Conservation (phyloP, 83 land plant species). For the Picea engelmannii region DNA sequence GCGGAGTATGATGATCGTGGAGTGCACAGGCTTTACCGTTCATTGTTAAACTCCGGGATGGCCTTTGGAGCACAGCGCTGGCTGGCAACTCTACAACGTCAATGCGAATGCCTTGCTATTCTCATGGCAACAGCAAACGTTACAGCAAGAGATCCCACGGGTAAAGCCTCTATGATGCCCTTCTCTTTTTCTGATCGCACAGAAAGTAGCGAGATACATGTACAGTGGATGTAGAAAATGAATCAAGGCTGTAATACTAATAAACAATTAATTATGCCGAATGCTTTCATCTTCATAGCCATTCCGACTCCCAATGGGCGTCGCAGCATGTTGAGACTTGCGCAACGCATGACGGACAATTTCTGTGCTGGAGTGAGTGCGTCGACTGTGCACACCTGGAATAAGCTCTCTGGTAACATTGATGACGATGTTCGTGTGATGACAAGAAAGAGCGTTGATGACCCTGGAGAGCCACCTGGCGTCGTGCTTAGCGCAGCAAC, state of each 20-base stretch:
- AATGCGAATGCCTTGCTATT: constrained; percentile 63
- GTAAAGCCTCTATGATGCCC: neutral
- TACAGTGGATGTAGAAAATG: neutral
- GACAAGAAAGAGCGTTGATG: too few species aligned
- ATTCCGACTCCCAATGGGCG: constrained; percentile 25
- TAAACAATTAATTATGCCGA: too few species aligned
- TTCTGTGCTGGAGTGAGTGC: constrained; percentile 71
- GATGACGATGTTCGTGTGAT: too few species aligned
- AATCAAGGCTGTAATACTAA: too few species aligned
- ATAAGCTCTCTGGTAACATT: too few species aligned
- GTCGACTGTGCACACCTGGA: constrained; percentile 20
- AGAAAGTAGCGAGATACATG: neutral
- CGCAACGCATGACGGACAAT: constrained; percentile 59
- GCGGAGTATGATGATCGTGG: constrained; percentile 51
- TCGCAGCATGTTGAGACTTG: constrained; percentile 34
- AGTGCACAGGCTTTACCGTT: constrained; percentile 43
- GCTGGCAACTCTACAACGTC: constrained; percentile 60
- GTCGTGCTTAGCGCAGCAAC: too few species aligned
- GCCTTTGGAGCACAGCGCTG: constrained; percentile 74
- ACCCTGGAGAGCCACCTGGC: too few species aligned
- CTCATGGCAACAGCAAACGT: constrained; percentile 60
- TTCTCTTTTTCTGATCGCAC: neutral
- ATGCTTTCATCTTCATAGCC: neutral
- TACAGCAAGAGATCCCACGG: constrained; percentile 53
- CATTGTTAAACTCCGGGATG: constrained; percentile 53